Conservation (phyloP, 805 yeast genomes). For the Komagataella ulmi region DNA sequence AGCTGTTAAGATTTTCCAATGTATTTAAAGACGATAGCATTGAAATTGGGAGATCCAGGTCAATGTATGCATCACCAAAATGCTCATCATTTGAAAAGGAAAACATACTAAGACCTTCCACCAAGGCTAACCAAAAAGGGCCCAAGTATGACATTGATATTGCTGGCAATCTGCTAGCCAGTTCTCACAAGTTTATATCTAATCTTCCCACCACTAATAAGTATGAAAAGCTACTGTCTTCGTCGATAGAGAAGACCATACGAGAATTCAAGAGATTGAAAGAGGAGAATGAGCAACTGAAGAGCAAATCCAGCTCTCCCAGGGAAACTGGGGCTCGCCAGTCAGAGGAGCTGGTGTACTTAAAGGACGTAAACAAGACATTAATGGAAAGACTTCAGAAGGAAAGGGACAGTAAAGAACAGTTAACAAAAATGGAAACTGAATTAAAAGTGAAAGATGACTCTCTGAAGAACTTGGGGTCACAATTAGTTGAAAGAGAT, state of each 20-base stretch:
- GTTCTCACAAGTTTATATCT: conserved; percentile 1
- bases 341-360: conserved; percentile 1
- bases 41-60: conserved; percentile 14
- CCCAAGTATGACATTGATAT: background rate
- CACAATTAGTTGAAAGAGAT: background rate
- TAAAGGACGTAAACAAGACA: conserved; percentile 4
- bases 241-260: conserved; percentile 1
- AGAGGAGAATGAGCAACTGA: conserved; percentile 2
- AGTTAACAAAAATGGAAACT: background rate
- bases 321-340: background rate
- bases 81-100: conserved; percentile 5
- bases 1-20: conserved; percentile 2
- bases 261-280: conserved; percentile 2
- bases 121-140: conserved; percentile 4
- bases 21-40: conserved; percentile 7
- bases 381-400: conserved; percentile 5
- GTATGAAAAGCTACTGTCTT: conserved; percentile 1
- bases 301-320: background rate
- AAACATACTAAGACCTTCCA: conserved; percentile 11
- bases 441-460: background rate
- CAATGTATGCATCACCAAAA: background rate
- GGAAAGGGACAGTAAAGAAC: background rate
- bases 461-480: background rate
- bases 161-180: conserved; percentile 1
- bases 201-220: background rate